Conservation (phyloP, 257 asterid species). For the Anisodus tanguticus region DNA sequence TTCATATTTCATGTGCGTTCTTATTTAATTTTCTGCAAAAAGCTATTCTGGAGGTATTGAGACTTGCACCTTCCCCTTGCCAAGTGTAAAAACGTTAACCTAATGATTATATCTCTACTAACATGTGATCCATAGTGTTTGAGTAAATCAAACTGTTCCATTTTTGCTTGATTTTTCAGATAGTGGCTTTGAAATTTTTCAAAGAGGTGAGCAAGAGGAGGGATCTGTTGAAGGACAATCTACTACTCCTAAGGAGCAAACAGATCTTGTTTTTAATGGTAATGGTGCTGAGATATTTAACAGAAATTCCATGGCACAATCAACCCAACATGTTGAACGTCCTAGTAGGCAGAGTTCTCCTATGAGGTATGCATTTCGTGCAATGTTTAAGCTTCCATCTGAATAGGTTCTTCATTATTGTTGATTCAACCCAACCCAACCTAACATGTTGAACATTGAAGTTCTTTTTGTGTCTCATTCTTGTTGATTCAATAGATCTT, state of each 20-base stretch:
- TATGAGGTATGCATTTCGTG: constrained; percentile 45
- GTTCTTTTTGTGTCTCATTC: constrained; percentile 8
- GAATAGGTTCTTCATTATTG: background rate
- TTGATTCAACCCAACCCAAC: too few relatives aligned
- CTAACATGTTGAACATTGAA: background rate
- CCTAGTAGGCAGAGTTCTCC: constrained; percentile 38
- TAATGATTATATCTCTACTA: background rate
- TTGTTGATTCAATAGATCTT: constrained; percentile 1
- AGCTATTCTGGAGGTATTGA: background rate
- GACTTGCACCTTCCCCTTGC: background rate
- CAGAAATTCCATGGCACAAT: constrained; percentile 42
- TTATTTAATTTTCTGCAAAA: background rate
- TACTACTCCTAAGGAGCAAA: constrained; percentile 31
- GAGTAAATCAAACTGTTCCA: background rate
- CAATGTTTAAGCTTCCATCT: background rate
- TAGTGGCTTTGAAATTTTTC: constrained; percentile 41
- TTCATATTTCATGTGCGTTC: background rate
- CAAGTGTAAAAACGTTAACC: background rate
- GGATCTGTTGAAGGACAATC: constrained; percentile 38
- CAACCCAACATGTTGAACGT: constrained; percentile 48
- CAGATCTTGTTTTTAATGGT: constrained; percentile 35
- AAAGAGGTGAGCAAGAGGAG: constrained; percentile 38
- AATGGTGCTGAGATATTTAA: constrained; percentile 39
- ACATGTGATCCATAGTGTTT: too few relatives aligned
- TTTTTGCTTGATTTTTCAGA: constrained; percentile 47